phyloP scores from a whole-genome alignment of 768 basidiomycete species.

The Asterophora parasitica region DNA sequence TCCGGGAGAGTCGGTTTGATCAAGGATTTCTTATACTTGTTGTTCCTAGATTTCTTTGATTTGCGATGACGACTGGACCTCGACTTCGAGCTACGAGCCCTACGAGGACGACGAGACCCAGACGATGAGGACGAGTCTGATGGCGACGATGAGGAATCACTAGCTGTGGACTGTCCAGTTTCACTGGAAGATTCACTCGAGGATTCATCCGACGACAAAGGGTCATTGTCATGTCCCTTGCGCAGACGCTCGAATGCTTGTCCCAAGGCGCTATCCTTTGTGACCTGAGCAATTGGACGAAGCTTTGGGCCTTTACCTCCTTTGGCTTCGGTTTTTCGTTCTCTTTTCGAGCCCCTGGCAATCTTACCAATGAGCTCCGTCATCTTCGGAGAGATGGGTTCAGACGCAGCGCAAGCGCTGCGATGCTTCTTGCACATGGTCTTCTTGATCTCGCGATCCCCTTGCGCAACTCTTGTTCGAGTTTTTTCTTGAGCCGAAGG shows the following conservation, averaged over 20 bases:
- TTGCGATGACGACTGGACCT: no score
- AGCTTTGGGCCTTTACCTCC: background rate
- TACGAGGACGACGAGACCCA: background rate
- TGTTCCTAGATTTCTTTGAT: background rate
- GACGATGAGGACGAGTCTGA: background rate
- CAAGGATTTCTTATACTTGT: background rate
- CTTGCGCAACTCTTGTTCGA: no score
- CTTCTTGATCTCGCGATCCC: no score
- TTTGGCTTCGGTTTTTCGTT: background rate
- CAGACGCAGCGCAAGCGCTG: no score
- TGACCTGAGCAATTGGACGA: conserved; percentile 1
- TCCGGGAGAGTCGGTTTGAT: conserved; percentile 17
- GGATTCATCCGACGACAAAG: background rate
- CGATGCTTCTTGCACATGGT: no score
- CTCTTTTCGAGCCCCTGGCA: background rate
- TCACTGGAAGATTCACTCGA: background rate
- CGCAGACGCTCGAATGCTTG: background rate
- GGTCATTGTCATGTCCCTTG: background rate
- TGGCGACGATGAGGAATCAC: background rate
- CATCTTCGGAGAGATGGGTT: no score
- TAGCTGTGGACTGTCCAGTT: background rate
- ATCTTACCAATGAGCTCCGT: no score
- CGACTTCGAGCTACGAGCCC: no score
- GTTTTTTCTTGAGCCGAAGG: no score
- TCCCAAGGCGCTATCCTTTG: background rate